Evolutionary conservation across 345 rosid genomes (phyloP).

Genomic region (Populus euphratica): DNA sequence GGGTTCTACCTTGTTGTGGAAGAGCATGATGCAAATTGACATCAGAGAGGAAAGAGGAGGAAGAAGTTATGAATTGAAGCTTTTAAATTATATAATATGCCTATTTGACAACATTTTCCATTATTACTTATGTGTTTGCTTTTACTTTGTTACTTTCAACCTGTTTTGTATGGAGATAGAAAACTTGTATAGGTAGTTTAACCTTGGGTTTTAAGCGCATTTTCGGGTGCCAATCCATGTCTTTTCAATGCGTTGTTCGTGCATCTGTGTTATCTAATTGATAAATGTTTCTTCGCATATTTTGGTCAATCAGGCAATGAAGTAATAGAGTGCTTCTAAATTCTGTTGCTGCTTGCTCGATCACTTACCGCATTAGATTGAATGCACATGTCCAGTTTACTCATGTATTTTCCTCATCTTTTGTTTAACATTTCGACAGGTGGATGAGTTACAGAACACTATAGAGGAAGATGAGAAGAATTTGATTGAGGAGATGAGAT

Average conservation of each 20-base stretch:
- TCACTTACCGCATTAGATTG: neutral
- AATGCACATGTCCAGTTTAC: neutral
- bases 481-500: conserved; percentile 79
- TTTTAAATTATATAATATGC: too few relatives aligned
- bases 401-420: neutral
- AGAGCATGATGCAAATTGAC: neutral
- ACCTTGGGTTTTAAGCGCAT: neutral
- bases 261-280: neutral
- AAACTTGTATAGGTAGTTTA: neutral
- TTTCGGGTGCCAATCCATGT: neutral
- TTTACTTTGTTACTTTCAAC: too few relatives aligned
- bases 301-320: neutral
- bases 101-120: too few relatives aligned
- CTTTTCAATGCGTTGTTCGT: neutral
- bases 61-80: neutral
- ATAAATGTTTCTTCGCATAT: neutral
- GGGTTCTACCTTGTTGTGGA: neutral
- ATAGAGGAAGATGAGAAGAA: conserved; percentile 90
- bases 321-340: neutral
- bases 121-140: too few relatives aligned
- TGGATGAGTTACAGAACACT: conserved; percentile 87
- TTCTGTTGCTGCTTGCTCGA: neutral
- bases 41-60: neutral
- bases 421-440: conserved; percentile 34
- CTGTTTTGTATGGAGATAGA: neutral